Evolutionary conservation across 306 rosid species (phyloP).

Genomic region (Acacia melanoxylon): DNA sequence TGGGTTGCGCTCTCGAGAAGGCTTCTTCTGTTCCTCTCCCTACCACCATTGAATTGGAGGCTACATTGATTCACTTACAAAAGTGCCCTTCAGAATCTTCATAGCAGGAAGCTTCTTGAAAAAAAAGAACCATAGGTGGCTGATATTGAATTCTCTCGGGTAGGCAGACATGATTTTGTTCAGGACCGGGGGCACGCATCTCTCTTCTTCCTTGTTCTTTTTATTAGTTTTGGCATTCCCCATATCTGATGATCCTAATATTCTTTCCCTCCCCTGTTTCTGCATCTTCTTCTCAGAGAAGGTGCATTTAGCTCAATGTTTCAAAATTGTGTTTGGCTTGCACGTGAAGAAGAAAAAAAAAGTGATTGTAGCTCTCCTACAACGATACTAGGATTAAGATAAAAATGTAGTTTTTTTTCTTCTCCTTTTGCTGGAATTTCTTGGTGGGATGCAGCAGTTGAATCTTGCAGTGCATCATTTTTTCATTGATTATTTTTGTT

Average conservation of each 20-base stretch:
- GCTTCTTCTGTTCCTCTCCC: conserved; percentile 55
- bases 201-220: not conserved
- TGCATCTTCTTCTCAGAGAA: conserved; percentile 61
- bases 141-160: conserved; percentile 43
- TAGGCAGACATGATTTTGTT: conserved; percentile 71
- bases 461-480: conserved; percentile 79
- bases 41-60: conserved; percentile 61
- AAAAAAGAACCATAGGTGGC: conserved; percentile 53
- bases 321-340: conserved; percentile 84
- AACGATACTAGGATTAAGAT: conserved; percentile 78
- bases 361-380: conserved; percentile 92
- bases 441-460: conserved; percentile 80
- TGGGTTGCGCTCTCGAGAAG: conserved; percentile 74
- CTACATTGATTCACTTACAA: conserved; percentile 55
- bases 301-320: conserved; percentile 64
- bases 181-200: conserved; percentile 48
- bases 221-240: not conserved
- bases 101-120: conserved; percentile 46
- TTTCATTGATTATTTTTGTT: conserved; percentile 88
- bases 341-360: conserved; percentile 62
- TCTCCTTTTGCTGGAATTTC: conserved; percentile 42
- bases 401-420: conserved; percentile 53
- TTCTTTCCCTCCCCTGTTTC: conserved; percentile 35
- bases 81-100: conserved; percentile 47
- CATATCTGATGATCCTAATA: conserved; percentile 38